These are phyloP conservation scores for Copromyces sp. DNA, from an alignment of 495 filamentous ascomycete species.

Conservation along the genomic window DNA sequence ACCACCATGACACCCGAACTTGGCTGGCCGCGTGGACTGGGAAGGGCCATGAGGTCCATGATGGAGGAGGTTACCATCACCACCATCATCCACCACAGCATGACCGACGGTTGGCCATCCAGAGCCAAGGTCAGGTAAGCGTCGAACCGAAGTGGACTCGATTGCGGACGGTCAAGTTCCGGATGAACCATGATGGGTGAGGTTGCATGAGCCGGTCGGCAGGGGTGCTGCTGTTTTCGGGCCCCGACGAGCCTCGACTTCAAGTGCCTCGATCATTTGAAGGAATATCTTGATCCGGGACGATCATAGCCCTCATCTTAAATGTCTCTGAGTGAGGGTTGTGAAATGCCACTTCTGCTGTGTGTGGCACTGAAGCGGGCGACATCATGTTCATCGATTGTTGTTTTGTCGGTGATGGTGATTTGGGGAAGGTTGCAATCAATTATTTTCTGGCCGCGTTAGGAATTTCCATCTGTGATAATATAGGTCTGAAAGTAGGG, in stretches of 20 bases:
- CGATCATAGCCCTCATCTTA: neutral
- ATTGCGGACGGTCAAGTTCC: slow-evolving; percentile 11
- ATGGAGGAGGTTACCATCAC: neutral
- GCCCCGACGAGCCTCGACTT: no score
- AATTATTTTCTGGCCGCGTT: no score
- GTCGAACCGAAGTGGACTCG: neutral
- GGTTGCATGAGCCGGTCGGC: neutral
- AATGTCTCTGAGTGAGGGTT: neutral
- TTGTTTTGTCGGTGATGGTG: neutral
- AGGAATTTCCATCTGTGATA: neutral
- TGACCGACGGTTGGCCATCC: neutral
- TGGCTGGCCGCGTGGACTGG: neutral
- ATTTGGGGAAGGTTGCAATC: neutral
- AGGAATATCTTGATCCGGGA: neutral
- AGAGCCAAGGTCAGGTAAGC: neutral
- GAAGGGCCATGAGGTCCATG: neutral
- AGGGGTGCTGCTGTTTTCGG: slow-evolving; percentile 3
- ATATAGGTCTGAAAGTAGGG: no score
- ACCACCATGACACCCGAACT: neutral
- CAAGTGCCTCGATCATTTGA: no score
- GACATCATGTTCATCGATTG: neutral
- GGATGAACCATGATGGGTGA: slow-evolving; percentile 6
- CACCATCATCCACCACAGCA: neutral
- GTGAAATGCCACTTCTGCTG: no score
- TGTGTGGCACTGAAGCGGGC: neutral